These are phyloP conservation scores for Rutidosis leptorrhynchoides DNA, from an alignment of 129 eudicot genomes.

Conservation along the genomic window DNA sequence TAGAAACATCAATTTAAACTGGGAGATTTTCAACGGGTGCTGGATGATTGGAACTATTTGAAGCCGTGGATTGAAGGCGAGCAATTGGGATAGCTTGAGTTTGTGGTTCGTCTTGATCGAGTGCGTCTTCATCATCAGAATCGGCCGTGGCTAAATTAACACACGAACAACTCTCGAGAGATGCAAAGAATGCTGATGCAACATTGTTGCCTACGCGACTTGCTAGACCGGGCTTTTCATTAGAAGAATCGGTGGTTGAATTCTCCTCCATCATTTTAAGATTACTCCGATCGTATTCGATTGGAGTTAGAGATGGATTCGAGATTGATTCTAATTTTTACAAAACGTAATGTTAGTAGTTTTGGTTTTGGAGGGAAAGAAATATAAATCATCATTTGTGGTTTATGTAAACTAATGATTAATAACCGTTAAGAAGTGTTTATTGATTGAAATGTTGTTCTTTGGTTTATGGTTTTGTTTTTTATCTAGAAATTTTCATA, in stretches of 20 bases:
- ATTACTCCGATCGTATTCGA: slow-evolving; percentile 15
- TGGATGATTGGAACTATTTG: slow-evolving; percentile 20
- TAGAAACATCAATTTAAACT: slow-evolving; percentile 39
- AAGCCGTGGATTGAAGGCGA: slow-evolving; percentile 29
- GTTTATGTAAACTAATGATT: slow-evolving; percentile 4
- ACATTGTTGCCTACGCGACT: slow-evolving; percentile 70
- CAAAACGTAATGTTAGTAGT: not conserved
- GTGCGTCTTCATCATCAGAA: slow-evolving; percentile 57
- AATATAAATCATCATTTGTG: not conserved
- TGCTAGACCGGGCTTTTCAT: slow-evolving; percentile 67
- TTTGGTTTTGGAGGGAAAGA: not conserved
- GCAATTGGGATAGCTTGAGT: slow-evolving; percentile 69
- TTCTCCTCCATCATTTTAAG: slow-evolving; percentile 46
- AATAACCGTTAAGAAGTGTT: slow-evolving; percentile 9
- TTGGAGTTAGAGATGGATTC: slow-evolving; percentile 28
- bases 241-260: slow-evolving; percentile 29
- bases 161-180: slow-evolving; percentile 86
- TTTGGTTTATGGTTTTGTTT: not conserved
- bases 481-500: too few species aligned
- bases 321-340: not conserved
- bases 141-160: slow-evolving; percentile 75
- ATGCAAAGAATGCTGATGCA: slow-evolving; percentile 82
- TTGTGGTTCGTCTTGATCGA: slow-evolving; percentile 60
- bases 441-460: not conserved
- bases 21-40: slow-evolving; percentile 60